Evolutionary conservation across 192 early-diverging fungal genomes (phyloP).

Genomic region (Entomortierella chlamydospora): DNA sequence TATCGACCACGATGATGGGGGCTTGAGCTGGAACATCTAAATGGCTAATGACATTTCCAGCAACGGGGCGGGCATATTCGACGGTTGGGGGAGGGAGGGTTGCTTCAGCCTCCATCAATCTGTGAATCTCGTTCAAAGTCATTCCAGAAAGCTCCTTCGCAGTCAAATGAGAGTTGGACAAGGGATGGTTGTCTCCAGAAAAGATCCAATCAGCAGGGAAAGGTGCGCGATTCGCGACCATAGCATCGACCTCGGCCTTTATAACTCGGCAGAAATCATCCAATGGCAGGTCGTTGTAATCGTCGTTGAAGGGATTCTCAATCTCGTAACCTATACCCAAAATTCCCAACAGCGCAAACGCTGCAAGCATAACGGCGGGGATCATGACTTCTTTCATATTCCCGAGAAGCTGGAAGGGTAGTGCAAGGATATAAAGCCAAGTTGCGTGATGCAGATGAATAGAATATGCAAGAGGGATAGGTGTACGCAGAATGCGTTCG

Average conservation of each 20-base stretch:
- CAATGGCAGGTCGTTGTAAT: constrained; percentile 78
- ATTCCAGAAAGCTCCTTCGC: constrained; percentile 45
- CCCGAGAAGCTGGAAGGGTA: constrained; percentile 86
- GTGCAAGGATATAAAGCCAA: constrained; percentile 75
- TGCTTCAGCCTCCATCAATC: constrained; percentile 21
- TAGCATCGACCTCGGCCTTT: constrained; percentile 43
- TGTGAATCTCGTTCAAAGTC: constrained; percentile 52
- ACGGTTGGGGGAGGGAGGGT: not conserved
- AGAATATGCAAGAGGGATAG: constrained; percentile 90
- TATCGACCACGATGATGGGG: constrained; percentile 1
- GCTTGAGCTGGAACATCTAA: not conserved
- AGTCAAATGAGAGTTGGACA: constrained; percentile 29
- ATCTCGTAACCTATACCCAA: constrained; percentile 89
- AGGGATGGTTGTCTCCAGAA: constrained; percentile 49
- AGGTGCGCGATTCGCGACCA: constrained; percentile 24
- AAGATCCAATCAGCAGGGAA: constrained; percentile 55
- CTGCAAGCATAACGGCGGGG: constrained; percentile 71
- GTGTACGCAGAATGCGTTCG: constrained; percentile 87
- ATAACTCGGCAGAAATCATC: constrained; percentile 65
- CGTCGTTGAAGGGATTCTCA: constrained; percentile 93
- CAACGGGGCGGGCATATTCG: constrained; percentile 23
- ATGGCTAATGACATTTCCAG: constrained; percentile 18
- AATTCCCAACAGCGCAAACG: constrained; percentile 87
- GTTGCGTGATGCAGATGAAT: constrained; percentile 90
- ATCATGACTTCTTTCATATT: constrained; percentile 68